Evolutionary conservation across 2,329 filamentous ascomycete genomes (phyloP).

Genomic region (Exutisphaerella laricina): DNA sequence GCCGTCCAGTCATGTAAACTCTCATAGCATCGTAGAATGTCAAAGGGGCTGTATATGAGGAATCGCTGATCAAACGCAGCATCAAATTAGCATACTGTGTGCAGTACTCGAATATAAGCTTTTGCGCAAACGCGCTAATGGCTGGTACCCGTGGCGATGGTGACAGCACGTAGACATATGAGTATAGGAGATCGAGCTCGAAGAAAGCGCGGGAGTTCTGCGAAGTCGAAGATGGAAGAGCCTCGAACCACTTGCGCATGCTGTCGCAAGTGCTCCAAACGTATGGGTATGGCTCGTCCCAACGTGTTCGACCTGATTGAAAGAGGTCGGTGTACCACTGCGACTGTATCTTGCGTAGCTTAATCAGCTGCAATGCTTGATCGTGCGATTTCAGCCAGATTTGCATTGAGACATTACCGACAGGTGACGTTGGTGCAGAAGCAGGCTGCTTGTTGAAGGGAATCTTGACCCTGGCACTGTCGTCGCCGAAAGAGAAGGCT

Average conservation of each 20-base stretch:
- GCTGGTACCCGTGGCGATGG: slow-evolving; percentile 68
- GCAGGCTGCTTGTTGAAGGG: slow-evolving; percentile 47
- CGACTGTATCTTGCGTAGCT: slow-evolving; percentile 79
- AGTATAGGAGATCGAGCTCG: slow-evolving; percentile 83
- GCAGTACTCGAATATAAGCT: slow-evolving; percentile 24
- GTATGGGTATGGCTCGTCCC: slow-evolving; percentile 63
- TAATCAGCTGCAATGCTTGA: slow-evolving; percentile 71
- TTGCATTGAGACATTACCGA: slow-evolving; percentile 25
- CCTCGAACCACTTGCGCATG: slow-evolving; percentile 75
- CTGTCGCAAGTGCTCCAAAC: slow-evolving; percentile 70
- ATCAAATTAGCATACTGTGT: slow-evolving; percentile 59
- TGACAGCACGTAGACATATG: slow-evolving; percentile 82
- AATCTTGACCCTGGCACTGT: slow-evolving; percentile 74
- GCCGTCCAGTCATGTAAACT: slow-evolving; percentile 63
- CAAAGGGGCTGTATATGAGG: slow-evolving; percentile 60
- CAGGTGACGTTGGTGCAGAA: slow-evolving; percentile 22
- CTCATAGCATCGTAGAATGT: slow-evolving; percentile 85
- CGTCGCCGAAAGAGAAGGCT: slow-evolving; percentile 90
- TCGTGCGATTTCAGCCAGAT: slow-evolving; percentile 55
- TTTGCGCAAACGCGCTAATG: slow-evolving; percentile 68
- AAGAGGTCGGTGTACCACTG: slow-evolving; percentile 85
- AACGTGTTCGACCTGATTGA: slow-evolving; percentile 65
- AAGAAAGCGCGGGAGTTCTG: slow-evolving; percentile 68
- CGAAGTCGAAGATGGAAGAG: slow-evolving; percentile 62
- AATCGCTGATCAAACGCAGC: slow-evolving; percentile 58